Conservation (phyloP, 2,329 filamentous ascomycete genomes). For the Stagonosporopsis tanaceti region DNA sequence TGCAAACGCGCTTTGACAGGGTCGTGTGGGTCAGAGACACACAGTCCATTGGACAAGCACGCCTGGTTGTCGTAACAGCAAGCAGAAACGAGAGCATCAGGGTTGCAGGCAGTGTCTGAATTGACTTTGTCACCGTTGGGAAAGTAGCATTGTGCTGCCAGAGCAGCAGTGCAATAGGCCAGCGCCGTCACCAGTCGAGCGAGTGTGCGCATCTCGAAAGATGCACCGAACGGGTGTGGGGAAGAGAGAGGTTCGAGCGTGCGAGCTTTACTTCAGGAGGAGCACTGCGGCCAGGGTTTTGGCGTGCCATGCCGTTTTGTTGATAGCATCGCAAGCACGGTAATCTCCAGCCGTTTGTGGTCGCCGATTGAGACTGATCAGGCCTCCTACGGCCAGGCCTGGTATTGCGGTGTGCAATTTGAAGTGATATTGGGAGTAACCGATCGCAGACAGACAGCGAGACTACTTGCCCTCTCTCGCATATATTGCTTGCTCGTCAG, state of each 20-base stretch:
- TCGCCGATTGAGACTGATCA: background rate
- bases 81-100: constrained; percentile 29
- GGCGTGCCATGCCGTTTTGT: constrained; percentile 10
- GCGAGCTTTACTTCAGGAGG: background rate
- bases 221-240: background rate
- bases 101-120: constrained; percentile 28
- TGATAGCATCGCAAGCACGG: constrained; percentile 4
- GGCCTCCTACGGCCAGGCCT: constrained; percentile 4
- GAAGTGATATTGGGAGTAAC: too few species aligned
- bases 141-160: constrained; percentile 27
- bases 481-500: background rate
- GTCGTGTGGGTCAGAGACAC: constrained; percentile 36
- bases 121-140: constrained; percentile 22
- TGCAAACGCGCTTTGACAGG: constrained; percentile 29
- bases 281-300: background rate
- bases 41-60: constrained; percentile 43
- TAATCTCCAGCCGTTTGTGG: constrained; percentile 11
- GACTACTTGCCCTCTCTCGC: background rate
- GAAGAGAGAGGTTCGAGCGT: constrained; percentile 6
- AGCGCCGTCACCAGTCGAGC: constrained; percentile 6
- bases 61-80: constrained; percentile 41
- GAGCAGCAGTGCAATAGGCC: constrained; percentile 8
- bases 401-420: background rate
- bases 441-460: background rate
- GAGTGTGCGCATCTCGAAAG: constrained; percentile 2